Evolutionary conservation across 2,329 filamentous ascomycete species (phyloP).

Genomic region (Paramyrothecium sp.): DNA sequence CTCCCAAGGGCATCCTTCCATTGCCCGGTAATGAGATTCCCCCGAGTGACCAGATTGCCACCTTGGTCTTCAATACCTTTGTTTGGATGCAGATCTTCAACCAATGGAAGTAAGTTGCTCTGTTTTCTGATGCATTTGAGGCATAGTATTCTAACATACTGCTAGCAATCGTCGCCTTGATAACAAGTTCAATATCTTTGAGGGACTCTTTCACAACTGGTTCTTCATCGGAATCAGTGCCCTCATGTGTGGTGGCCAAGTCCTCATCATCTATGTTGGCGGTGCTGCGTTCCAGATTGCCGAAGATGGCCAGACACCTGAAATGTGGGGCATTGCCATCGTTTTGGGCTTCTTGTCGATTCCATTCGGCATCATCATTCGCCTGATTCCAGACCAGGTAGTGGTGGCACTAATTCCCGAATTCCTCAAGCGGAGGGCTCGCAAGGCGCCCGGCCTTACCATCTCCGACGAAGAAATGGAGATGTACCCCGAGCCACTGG

Average conservation of each 20-base stretch:
- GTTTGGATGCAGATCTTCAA: conserved; percentile 99
- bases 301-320: conserved; percentile 57
- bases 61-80: conserved; percentile 95
- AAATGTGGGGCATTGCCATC: conserved; percentile 86
- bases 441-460: conserved; percentile 51
- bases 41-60: conserved; percentile 55
- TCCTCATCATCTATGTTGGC: conserved; percentile 87
- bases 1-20: conserved; percentile 37
- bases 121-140: neutral
- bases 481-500: conserved; percentile 68
- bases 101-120: conserved; percentile 76
- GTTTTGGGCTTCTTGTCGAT: conserved; percentile 82
- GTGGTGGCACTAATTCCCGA: conserved; percentile 52
- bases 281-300: conserved; percentile 76
- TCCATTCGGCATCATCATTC: conserved; percentile 77
- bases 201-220: conserved; percentile 78
- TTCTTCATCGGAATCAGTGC: conserved; percentile 86
- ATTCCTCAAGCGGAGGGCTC: conserved; percentile 47
- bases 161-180: conserved; percentile 82
- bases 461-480: conserved; percentile 68
- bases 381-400: conserved; percentile 75
- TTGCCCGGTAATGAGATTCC: conserved; percentile 50
- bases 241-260: conserved; percentile 85
- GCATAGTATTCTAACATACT: conserved; percentile 13
- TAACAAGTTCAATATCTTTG: conserved; percentile 94